These are phyloP conservation scores for Misopates orontium DNA, from an alignment of 257 asterid genomes.

Conservation along the genomic window DNA sequence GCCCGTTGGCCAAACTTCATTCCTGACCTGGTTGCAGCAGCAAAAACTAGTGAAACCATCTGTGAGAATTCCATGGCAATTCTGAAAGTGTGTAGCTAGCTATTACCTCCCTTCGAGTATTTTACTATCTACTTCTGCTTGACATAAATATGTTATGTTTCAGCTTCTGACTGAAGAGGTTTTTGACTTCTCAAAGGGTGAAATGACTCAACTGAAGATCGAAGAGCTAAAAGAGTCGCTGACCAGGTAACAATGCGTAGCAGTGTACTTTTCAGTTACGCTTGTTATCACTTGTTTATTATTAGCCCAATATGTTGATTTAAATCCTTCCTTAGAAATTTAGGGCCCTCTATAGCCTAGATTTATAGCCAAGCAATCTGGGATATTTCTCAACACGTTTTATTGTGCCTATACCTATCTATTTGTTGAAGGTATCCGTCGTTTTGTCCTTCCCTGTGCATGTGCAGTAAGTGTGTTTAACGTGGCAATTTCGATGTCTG, in stretches of 20 bases:
- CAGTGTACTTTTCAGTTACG: slow-evolving; percentile 10
- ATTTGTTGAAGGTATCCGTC: too few relatives aligned
- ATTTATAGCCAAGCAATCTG: too few relatives aligned
- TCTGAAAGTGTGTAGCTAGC: slow-evolving; percentile 65
- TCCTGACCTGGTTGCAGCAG: slow-evolving; percentile 97
- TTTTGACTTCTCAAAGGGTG: slow-evolving; percentile 99
- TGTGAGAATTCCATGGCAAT: slow-evolving; percentile 99
- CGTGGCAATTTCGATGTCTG: not conserved
- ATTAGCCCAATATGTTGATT: too few relatives aligned
- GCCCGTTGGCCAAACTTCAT: slow-evolving; percentile 89
- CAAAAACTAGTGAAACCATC: slow-evolving; percentile 91
- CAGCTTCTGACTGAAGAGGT: slow-evolving; percentile 99
- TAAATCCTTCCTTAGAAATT: too few relatives aligned
- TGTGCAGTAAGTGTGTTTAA: not conserved
- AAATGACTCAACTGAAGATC: slow-evolving; percentile 97
- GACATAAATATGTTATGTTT: slow-evolving; percentile 25
- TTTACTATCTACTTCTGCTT: slow-evolving; percentile 18
- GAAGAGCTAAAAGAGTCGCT: slow-evolving; percentile 89
- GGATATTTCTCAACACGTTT: too few relatives aligned
- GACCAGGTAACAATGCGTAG: slow-evolving; percentile 59
- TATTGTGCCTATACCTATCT: too few relatives aligned
- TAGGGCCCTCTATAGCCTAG: too few relatives aligned
- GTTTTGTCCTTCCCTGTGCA: not conserved
- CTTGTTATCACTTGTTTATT: too few relatives aligned
- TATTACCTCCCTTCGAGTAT: slow-evolving; percentile 3